Evolutionary conservation across 2,329 filamentous ascomycete genomes (phyloP).

Genomic region (Coniochaeta ligniaria): DNA sequence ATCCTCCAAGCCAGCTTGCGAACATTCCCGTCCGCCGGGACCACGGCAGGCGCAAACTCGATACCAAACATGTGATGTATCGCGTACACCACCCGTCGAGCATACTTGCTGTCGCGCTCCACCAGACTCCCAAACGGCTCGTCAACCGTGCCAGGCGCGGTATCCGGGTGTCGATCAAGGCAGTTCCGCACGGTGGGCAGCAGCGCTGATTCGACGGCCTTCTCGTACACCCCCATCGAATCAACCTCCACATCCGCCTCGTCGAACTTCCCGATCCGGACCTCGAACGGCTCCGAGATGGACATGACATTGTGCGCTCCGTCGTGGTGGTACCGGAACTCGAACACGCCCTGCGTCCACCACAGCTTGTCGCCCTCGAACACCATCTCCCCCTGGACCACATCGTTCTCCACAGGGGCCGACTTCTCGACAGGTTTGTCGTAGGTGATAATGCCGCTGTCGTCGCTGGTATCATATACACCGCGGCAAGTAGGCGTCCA

Average conservation of each 20-base stretch:
- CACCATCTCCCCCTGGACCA: conserved; percentile 72
- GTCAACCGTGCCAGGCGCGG: conserved; percentile 72
- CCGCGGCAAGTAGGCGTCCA: conserved; percentile 79
- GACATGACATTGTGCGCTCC: conserved; percentile 91
- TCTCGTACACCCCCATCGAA: conserved; percentile 44
- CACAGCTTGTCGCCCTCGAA: conserved; percentile 92
- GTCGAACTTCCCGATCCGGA: conserved; percentile 75
- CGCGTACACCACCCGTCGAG: conserved; percentile 84
- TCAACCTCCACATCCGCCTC: conserved; percentile 59
- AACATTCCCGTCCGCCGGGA: conserved; percentile 85
- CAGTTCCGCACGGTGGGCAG: conserved; percentile 85
- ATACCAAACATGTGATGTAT: conserved; percentile 96
- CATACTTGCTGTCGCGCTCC: conserved; percentile 82
- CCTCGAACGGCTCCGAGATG: conserved; percentile 88
- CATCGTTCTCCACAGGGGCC: conserved; percentile 45
- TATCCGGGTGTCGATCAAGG: conserved; percentile 83
- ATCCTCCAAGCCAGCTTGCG: conserved; percentile 89
- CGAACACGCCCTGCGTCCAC: conserved; percentile 95
- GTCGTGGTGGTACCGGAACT: conserved; percentile 94
- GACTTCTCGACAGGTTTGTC: conserved; percentile 51
- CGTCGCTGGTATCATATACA: conserved; percentile 67
- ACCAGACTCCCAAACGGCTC: conserved; percentile 82
- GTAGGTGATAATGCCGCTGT: conserved; percentile 66
- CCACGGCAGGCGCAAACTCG: conserved; percentile 88
- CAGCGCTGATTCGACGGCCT: conserved; percentile 67